Evolutionary conservation across 441 rosid species (phyloP).

Genomic region (Bruguiera hainesii): DNA sequence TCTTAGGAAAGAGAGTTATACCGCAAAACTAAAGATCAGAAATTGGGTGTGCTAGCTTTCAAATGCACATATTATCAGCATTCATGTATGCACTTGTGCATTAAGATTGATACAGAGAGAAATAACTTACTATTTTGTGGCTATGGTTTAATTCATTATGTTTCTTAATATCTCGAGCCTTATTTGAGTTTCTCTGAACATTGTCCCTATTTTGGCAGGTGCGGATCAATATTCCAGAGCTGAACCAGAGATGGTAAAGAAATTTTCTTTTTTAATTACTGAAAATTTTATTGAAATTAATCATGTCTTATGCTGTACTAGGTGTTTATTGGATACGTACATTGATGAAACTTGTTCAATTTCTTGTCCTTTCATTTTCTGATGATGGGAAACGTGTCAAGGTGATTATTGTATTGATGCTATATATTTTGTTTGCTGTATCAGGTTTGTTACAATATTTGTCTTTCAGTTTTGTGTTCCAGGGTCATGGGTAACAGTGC

Average conservation of each 20-base stretch:
- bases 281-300: constrained; percentile 15
- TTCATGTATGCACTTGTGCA: too few species aligned
- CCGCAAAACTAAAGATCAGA: too few species aligned
- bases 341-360: constrained; percentile 82
- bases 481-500: constrained; percentile 97
- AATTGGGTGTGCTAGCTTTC: too few species aligned
- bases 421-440: neutral
- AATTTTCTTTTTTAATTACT: constrained; percentile 9
- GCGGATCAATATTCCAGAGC: constrained; percentile 85
- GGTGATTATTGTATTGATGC: constrained; percentile 32
- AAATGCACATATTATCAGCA: too few species aligned
- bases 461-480: constrained; percentile 83
- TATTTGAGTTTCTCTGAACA: constrained; percentile 2
- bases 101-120: too few species aligned
- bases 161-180: neutral
- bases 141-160: neutral
- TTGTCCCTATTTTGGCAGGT: constrained; percentile 36
- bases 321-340: constrained; percentile 96
- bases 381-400: constrained; percentile 93
- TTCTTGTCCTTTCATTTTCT: constrained; percentile 80
- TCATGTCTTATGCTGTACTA: constrained; percentile 43
- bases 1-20: too few species aligned
- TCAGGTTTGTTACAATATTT: constrained; percentile 9
- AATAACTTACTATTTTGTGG: neutral
- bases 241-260: constrained; percentile 83